These are phyloP conservation scores for Phycomyces nitens DNA, from an alignment of 192 early-diverging fungal genomes.

Conservation along the genomic window DNA sequence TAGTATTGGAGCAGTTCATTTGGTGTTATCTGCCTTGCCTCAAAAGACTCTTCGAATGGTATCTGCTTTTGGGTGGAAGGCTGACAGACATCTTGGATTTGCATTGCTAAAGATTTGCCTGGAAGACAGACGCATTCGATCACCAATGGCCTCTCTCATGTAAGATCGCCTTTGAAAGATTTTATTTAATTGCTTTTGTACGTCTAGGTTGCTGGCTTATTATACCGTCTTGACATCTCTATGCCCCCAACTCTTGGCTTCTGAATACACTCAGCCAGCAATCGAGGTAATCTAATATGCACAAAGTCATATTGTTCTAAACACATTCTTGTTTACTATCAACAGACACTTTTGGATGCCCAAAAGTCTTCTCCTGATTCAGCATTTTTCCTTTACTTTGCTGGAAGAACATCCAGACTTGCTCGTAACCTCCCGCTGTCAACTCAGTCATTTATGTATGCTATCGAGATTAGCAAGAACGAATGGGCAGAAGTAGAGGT, in stretches of 20 bases:
- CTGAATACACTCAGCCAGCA: conserved; percentile 30
- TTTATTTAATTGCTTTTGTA: not conserved
- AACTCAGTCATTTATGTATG: conserved; percentile 35
- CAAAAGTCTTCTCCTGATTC: conserved; percentile 34
- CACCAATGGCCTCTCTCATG: conserved; percentile 51
- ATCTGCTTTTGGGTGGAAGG: conserved; percentile 51
- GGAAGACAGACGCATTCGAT: conserved; percentile 45
- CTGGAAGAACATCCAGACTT: conserved; percentile 31
- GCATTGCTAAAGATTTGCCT: conserved; percentile 45
- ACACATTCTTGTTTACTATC: too few relatives aligned
- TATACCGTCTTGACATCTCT: conserved; percentile 33
- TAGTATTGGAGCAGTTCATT: conserved; percentile 37
- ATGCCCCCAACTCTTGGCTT: conserved; percentile 29
- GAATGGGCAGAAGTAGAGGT: conserved; percentile 34
- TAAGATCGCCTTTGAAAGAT: conserved; percentile 18
- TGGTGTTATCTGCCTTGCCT: conserved; percentile 28
- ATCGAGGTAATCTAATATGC: conserved; percentile 20
- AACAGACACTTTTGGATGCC: conserved; percentile 19
- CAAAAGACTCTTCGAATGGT: conserved; percentile 35
- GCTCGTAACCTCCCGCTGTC: conserved; percentile 34
- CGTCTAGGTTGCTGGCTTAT: conserved; percentile 28
- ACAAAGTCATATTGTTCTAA: too few relatives aligned
- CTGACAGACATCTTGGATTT: conserved; percentile 52
- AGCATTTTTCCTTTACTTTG: conserved; percentile 38
- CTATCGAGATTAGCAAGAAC: conserved; percentile 25